A percentile compares a stretch with the other conserved stretches of the same genome.
Conservation (phyloP, 2,329 filamentous ascomycete species). For the Zasmidium angulare region DNA sequence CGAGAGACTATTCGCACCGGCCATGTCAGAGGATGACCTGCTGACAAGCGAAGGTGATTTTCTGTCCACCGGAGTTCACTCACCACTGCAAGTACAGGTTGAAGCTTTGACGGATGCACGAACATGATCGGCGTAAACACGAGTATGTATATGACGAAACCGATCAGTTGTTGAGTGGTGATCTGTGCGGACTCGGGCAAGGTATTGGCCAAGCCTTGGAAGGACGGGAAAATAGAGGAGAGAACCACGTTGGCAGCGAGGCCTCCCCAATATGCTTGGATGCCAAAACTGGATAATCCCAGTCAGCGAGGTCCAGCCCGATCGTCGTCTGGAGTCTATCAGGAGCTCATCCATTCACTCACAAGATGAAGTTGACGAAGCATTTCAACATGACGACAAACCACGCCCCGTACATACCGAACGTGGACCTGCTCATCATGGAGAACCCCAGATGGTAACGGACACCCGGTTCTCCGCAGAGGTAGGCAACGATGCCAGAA, state of each 20-base stretch:
- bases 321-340: too few species aligned
- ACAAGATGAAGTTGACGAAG: too few species aligned
- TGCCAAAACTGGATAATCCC: conserved; percentile 26
- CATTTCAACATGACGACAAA: too few species aligned
- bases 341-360: too few species aligned
- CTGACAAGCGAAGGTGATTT: not conserved
- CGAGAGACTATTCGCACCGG: too few species aligned
- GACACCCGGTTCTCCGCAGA: too few species aligned
- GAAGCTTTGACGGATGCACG: conserved; percentile 15
- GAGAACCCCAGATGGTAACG: too few species aligned
- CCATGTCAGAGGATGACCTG: conserved; percentile 18
- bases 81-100: conserved; percentile 14
- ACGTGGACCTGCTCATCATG: too few species aligned
- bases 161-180: conserved; percentile 19
- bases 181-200: conserved; percentile 17
- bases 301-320: too few species aligned
- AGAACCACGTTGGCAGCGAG: conserved; percentile 21
- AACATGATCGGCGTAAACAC: conserved; percentile 16
- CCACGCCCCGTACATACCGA: too few species aligned
- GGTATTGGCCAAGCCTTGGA: conserved; percentile 13
- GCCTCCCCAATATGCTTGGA: conserved; percentile 24
- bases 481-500: too few species aligned
- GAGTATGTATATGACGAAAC: conserved; percentile 13
- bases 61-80: not conserved
- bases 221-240: conserved; percentile 12